Evolutionary conservation across 345 rosid genomes (phyloP).

Genomic region (Arabis hirsuta): DNA sequence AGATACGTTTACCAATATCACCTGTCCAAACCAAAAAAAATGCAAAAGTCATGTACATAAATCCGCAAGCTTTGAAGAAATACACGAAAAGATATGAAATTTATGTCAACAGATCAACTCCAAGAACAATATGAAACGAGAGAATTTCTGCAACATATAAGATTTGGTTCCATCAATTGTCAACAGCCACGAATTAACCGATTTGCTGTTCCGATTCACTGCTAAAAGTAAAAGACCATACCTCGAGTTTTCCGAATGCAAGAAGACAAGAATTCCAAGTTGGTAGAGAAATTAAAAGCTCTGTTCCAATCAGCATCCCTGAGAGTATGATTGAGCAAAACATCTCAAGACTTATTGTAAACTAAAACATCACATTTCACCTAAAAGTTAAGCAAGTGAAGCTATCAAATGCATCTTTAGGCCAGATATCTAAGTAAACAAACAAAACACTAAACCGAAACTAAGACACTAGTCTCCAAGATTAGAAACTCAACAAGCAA

Average conservation of each 20-base stretch:
- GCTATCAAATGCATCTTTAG: no score
- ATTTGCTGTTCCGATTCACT: not conserved
- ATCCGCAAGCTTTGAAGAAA: not conserved
- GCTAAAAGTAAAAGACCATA: constrained; percentile 29
- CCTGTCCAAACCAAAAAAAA: constrained; percentile 47
- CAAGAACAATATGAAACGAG: constrained; percentile 10
- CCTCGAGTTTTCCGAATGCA: constrained; percentile 69
- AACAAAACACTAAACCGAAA: no score
- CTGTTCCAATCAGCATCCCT: constrained; percentile 86
- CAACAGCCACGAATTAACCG: constrained; percentile 1
- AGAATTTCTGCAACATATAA: not conserved
- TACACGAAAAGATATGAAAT: not conserved
- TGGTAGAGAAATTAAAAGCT: constrained; percentile 81
- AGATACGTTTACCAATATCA: constrained; percentile 54
- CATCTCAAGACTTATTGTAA: constrained; percentile 12
- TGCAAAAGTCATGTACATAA: constrained; percentile 12
- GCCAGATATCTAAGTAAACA: no score
- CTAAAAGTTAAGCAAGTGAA: not conserved
- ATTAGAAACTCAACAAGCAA: not conserved
- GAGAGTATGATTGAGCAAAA: constrained; percentile 42
- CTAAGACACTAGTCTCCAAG: constrained; percentile 1
- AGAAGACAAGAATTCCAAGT: constrained; percentile 68
- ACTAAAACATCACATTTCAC: constrained; percentile 13
- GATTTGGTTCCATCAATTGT: not conserved
- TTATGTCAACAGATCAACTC: constrained; percentile 9